Evolutionary conservation across 768 basidiomycete species (phyloP), one percentile per base, ranked within the genome.

Genomic region (Sporobolomyces pararoseus): DNA sequence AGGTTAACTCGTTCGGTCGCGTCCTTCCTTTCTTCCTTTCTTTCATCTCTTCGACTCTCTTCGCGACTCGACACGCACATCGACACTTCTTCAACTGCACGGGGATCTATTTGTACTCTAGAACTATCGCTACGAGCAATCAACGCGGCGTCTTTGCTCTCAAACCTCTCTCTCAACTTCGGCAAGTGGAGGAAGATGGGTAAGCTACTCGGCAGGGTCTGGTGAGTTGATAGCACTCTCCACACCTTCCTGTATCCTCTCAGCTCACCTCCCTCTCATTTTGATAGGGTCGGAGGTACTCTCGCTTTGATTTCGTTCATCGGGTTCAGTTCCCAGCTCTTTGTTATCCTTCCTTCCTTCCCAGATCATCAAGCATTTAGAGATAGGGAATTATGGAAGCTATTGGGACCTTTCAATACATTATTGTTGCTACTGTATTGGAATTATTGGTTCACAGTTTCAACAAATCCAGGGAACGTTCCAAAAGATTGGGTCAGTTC

Each of bases 401-500:
- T 62, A 39, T 62, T 75, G 71, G 59, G 51, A 31, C 63, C 64
- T 19, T 74, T 27, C 74, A 97, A 94, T 76, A 54, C 85, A 27
- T 81, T 95, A 16, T 87, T 95, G 25, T 83, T 82, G 39, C 82
- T 94, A 80, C 78, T 98, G 23, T 83, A 89, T 21, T 91, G 87
- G 87, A 96, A 92, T 79, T 99, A 98, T 78, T 87, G 84, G 76
- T 82, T 92, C 7, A 90, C 88, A 76, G 88, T 95, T 7, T 80
- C 78, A 25, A 92, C 89, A 1, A 86, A 95, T 66, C 95, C 96
- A 0, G 96, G 96, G 12, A 79, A 80, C 7, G 91, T 94, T 0
- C 95, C 96, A 7, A 42, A 44, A 1, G 79, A 79, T 32, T 79
- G 71, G 71, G 71, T 73, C 16, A 39, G 63, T 67, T 27, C 2